These are phyloP conservation scores for Stellera chamaejasme DNA, from an alignment of 345 rosid species.

Conservation along the genomic window DNA sequence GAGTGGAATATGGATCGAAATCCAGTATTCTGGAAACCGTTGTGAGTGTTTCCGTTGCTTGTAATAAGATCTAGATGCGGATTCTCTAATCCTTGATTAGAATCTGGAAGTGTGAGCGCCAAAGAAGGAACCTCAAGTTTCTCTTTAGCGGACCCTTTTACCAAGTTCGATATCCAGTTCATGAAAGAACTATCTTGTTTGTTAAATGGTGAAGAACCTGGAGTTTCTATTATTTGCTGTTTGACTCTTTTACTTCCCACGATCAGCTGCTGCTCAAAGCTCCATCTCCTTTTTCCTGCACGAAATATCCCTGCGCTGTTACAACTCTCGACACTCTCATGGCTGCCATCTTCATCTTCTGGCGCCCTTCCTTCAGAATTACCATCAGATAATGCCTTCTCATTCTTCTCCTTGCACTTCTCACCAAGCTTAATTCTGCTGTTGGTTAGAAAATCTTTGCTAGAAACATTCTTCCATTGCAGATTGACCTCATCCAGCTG, in stretches of 20 bases:
- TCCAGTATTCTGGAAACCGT: conserved; percentile 32
- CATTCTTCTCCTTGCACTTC: conserved; percentile 43
- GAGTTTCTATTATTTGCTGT: conserved; percentile 33
- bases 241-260: conserved; percentile 55
- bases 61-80: conserved; percentile 15
- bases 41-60: conserved; percentile 16
- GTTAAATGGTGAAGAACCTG: conserved; percentile 38
- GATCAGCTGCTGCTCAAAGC: conserved; percentile 43
- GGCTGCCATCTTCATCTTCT: conserved; percentile 49
- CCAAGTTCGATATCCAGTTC: conserved; percentile 90
- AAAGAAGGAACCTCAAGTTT: conserved; percentile 30
- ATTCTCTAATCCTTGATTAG: conserved; percentile 19
- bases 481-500: conserved; percentile 22
- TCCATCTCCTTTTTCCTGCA: conserved; percentile 39
- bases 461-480: conserved; percentile 17
- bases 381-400: conserved; percentile 54
- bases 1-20: conserved; percentile 79
- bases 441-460: conserved; percentile 20
- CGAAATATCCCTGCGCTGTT: conserved; percentile 41
- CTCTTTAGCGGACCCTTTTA: conserved; percentile 50
- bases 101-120: conserved; percentile 28
- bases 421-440: conserved; percentile 18
- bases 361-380: conserved; percentile 28
- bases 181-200: conserved; percentile 78
- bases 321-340: conserved; percentile 89